Percentiles rank a stretch among this genome's conserved stretches.
These are phyloP conservation scores for Aspergillus ruber DNA, from an alignment of 2,329 filamentous ascomycete genomes.

Conservation along the genomic window DNA sequence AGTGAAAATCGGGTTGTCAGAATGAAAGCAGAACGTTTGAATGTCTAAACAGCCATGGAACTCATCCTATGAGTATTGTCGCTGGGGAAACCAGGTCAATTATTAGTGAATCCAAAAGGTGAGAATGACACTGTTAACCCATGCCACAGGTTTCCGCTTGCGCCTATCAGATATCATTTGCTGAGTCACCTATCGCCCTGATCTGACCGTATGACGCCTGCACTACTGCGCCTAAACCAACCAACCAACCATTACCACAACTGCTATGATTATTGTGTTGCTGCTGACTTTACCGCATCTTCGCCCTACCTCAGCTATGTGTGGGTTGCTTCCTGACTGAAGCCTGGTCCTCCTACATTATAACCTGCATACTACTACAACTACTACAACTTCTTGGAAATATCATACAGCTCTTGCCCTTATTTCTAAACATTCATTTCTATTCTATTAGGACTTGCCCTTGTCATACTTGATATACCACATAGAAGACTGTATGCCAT, in stretches of 20 bases:
- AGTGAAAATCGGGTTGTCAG: not conserved
- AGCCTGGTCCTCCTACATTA: too few species aligned
- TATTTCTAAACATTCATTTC: too few species aligned
- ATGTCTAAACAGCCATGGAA: conserved; percentile 6
- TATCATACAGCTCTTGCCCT: too few species aligned
- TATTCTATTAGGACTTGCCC: too few species aligned
- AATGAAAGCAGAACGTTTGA: conserved; percentile 2
- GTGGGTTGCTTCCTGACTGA: not conserved
- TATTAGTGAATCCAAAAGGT: not conserved
- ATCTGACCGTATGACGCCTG: conserved; percentile 32
- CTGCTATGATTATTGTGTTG: not conserved
- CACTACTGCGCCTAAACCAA: conserved; percentile 8
- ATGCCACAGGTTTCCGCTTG: not conserved
- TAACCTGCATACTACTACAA: too few species aligned
- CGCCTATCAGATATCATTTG: conserved; percentile 9
- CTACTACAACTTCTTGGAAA: not conserved
- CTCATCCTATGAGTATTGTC: conserved; percentile 10
- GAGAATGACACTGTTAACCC: not conserved
- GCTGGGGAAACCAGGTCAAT: not conserved
- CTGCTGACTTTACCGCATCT: conserved; percentile 1
- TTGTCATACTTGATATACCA: too few species aligned
- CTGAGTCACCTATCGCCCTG: conserved; percentile 33
- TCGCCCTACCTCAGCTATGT: not conserved
- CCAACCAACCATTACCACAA: not conserved
- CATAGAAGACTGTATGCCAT: too few species aligned